Percentiles rank a stretch among this genome's conserved stretches.
These are phyloP conservation scores for Kurtzmaniella cleridarum DNA, from an alignment of 805 yeast genomes.

Conservation along the genomic window DNA sequence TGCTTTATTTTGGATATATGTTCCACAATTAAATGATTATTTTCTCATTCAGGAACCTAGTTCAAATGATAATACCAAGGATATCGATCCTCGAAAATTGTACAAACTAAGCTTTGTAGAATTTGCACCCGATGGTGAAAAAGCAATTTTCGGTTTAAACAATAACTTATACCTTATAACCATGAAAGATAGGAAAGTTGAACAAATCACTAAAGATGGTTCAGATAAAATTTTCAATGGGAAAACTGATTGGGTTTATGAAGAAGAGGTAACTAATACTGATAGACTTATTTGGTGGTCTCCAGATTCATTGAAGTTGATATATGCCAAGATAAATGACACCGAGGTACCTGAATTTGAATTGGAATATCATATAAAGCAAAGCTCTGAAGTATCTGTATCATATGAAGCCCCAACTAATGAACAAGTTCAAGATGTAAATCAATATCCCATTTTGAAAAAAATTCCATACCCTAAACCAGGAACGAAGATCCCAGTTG, in stretches of 20 bases:
- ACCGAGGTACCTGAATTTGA: constrained; percentile 48
- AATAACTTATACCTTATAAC: constrained; percentile 51
- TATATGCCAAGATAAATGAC: constrained; percentile 56
- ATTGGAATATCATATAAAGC: constrained; percentile 46
- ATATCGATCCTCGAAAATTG: constrained; percentile 9
- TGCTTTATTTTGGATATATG: constrained; percentile 33
- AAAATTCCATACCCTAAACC: constrained; percentile 68
- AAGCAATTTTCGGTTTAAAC: constrained; percentile 49
- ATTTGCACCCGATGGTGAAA: constrained; percentile 59
- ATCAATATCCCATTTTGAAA: constrained; percentile 44
- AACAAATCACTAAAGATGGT: constrained; percentile 48
- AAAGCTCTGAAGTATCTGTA: constrained; percentile 12
- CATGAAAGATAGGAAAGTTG: constrained; percentile 15
- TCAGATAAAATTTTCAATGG: constrained; percentile 52
- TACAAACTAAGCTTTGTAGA: constrained; percentile 45
- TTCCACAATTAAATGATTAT: constrained; percentile 19
- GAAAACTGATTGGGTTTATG: constrained; percentile 79
- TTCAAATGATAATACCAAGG: constrained; percentile 3
- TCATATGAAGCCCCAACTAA: constrained; percentile 8
- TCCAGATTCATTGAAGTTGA: constrained; percentile 50
- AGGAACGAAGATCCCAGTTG: constrained; percentile 56
- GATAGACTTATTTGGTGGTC: constrained; percentile 74
- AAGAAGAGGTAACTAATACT: constrained; percentile 62
- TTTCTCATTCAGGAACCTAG: constrained; percentile 29
- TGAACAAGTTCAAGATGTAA: constrained; percentile 9